Conservation (phyloP, 768 basidiomycete species). For the Crepidotus variabilis region DNA sequence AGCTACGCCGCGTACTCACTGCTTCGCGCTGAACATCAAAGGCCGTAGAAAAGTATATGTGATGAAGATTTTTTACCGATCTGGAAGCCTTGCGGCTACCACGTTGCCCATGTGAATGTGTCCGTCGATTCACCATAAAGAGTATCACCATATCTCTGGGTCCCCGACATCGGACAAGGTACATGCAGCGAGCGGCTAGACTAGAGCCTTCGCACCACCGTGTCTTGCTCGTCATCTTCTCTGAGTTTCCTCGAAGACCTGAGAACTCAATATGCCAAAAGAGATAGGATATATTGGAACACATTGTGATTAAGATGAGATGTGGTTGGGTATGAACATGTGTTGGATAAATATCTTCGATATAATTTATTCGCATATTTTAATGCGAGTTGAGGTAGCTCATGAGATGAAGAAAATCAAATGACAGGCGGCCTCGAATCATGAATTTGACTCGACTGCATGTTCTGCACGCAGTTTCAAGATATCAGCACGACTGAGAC, state of each 20-base stretch:
- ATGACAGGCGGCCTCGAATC: not conserved
- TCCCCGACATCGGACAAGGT: not conserved
- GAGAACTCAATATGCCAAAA: no score
- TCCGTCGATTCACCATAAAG: not conserved
- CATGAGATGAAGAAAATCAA: not conserved
- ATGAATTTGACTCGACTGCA: not conserved
- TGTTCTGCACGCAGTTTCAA: constrained; percentile 42
- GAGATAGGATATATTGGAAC: no score
- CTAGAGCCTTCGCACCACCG: not conserved
- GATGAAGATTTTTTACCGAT: not conserved
- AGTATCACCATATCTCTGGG: not conserved
- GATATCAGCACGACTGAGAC: constrained; percentile 52
- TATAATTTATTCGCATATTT: no score
- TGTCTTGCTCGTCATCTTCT: no score
- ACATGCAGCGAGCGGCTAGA: not conserved
- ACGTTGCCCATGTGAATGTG: not conserved
- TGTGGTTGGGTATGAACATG: no score
- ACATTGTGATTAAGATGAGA: no score
- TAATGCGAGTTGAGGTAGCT: no score
- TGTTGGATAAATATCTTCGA: no score
- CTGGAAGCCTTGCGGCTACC: not conserved
- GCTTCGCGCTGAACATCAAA: no score
- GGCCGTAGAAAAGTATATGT: no score
- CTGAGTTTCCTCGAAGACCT: no score
- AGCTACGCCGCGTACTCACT: no score